phyloP scores from a whole-genome alignment of 2,329 filamentous ascomycete genomes.

The Leptographium procerum region DNA sequence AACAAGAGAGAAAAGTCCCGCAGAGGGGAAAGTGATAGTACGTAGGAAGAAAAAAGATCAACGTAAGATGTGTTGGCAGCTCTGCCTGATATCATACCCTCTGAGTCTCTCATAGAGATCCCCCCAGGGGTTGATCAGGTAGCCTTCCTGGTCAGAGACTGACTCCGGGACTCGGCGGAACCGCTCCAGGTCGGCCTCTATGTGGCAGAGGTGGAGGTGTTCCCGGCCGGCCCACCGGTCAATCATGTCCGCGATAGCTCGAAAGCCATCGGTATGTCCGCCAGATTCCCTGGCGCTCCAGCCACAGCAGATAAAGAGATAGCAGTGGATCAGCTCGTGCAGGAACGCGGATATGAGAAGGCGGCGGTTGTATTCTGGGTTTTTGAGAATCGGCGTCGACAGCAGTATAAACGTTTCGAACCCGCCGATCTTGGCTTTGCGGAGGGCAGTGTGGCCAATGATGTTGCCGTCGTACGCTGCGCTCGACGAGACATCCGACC shows the following conservation, averaged over 20 bases:
- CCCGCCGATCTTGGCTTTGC: slow-evolving; percentile 33
- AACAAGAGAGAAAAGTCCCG: neutral
- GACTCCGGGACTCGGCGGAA: slow-evolving; percentile 8
- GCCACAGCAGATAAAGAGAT: slow-evolving; percentile 51
- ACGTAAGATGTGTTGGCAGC: neutral
- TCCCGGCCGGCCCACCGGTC: slow-evolving; percentile 49
- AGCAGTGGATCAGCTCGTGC: slow-evolving; percentile 57
- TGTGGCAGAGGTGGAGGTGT: slow-evolving; percentile 42
- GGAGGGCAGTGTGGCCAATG: slow-evolving; percentile 51
- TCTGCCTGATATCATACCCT: neutral
- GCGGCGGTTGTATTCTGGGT: slow-evolving; percentile 44
- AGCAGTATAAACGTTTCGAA: slow-evolving; percentile 54
- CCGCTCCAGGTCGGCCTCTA: slow-evolving; percentile 45
- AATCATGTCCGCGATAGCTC: slow-evolving; percentile 45
- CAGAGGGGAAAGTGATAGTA: neutral
- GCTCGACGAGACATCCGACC: slow-evolving; percentile 39
- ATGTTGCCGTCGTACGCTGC: slow-evolving; percentile 41
- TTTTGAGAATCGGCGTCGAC: slow-evolving; percentile 45
- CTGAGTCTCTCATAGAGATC: neutral
- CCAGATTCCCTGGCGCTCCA: slow-evolving; percentile 42
- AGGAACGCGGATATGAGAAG: slow-evolving; percentile 54
- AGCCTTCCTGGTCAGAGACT: neutral
- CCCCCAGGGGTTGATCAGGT: neutral
- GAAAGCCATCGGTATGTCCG: slow-evolving; percentile 50
- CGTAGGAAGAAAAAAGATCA: neutral